phyloP scores from a whole-genome alignment of 108 stramenopile species.

The Nannochloropsis salina region DNA sequence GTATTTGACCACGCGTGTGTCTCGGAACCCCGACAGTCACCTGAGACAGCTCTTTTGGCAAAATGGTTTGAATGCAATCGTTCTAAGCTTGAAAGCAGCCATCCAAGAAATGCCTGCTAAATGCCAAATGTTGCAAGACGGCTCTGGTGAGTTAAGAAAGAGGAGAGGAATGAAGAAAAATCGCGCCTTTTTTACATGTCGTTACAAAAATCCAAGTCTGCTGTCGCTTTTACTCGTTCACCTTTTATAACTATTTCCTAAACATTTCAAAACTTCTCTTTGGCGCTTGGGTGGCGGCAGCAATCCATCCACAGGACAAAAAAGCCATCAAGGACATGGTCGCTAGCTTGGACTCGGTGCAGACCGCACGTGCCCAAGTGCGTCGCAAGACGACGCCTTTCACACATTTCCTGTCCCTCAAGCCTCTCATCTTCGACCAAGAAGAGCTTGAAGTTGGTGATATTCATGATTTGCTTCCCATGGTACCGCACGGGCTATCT shows the following conservation, averaged over 20 bases:
- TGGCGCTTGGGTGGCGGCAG: not conserved
- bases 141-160: not conserved
- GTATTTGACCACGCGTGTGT: not conserved
- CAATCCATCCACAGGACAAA: conserved; percentile 3
- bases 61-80: not conserved
- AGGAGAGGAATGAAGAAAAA: no score
- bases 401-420: not conserved
- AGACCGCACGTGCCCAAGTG: not conserved
- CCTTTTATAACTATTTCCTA: no score
- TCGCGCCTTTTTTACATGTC: no score
- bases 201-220: no score
- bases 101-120: not conserved
- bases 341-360: not conserved
- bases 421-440: conserved; percentile 1
- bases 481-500: not conserved
- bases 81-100: not conserved
- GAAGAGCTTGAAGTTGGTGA: conserved; percentile 16
- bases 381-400: not conserved
- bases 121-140: not conserved
- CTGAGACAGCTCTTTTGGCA: conserved; percentile 8
- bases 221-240: no score
- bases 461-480: conserved; percentile 17
- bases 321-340: conserved; percentile 1
- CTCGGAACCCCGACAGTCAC: not conserved
- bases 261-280: no score